Base-by-base conservation (phyloP, 805 yeast species). In the Brettanomyces anomalus region DNA sequence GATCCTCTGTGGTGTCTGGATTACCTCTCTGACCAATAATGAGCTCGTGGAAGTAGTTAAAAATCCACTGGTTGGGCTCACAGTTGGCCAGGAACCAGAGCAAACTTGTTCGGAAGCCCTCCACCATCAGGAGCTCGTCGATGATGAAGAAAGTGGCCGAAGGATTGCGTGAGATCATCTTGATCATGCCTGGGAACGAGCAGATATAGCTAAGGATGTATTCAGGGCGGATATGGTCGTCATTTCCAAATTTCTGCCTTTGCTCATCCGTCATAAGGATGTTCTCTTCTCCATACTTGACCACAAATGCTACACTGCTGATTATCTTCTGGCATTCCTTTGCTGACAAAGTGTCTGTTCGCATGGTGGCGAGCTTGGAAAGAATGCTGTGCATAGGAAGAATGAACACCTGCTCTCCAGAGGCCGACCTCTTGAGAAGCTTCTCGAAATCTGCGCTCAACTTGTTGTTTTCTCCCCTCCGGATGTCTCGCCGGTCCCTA, bases 91-190 rank as follows among this genome's bases (percentile, higher is more conserved):
- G 57, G 47, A 74, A 77, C 85, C 86, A 80, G 36, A 83, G 77
- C 13, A 81, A 54, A 0, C 74, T 74, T 26, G 86, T 60, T 50
- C 89, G 68, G 49, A 69, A 72, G 0, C 87, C 87, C 43, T 65
- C 63, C 41, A 79, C 74, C 85, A 82, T 81, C 42, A 83, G 63
- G 68, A 84, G 62, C 58, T 84, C 90, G 58, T 81, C 88, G 55
- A 81, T 63, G 41, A 81, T 63, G 15, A 72, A 64, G 55, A 76
- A 72, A 0, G 79, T 72, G 3, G 78, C 61, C 10, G 68, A 63
- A 4, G 76, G 76, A 53, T 81, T 79, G 43, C 64, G 61, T 19
- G 66, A 67, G 16, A 81, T 52, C 55, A 58, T 50, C 33, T 70
- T 64, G 47, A 76, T 81, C 55, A 81, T 77, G 2, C 66, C 64